Conservation (phyloP, 768 basidiomycete species). For the Lentinula detonsa region DNA sequence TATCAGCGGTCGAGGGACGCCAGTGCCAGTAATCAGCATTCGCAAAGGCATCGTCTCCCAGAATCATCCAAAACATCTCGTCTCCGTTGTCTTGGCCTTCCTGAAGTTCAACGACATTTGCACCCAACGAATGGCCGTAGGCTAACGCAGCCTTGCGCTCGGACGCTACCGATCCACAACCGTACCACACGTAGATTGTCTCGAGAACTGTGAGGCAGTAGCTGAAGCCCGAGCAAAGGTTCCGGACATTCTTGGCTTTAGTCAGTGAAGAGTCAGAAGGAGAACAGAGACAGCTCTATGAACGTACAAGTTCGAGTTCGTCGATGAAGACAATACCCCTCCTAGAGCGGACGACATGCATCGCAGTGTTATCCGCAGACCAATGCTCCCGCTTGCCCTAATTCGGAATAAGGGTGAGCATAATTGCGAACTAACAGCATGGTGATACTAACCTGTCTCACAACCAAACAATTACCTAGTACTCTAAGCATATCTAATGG, state of each 20-base stretch:
- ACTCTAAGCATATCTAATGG: slow-evolving; percentile 53
- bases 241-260: slow-evolving; percentile 43
- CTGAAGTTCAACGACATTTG: slow-evolving; percentile 44
- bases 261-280: background rate
- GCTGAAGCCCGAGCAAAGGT: slow-evolving; percentile 81
- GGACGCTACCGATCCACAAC: slow-evolving; percentile 52
- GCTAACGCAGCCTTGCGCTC: slow-evolving; percentile 59
- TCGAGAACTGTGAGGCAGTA: slow-evolving; percentile 71
- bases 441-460: slow-evolving; percentile 55
- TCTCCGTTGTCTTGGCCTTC: slow-evolving; percentile 65
- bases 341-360: slow-evolving; percentile 63
- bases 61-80: slow-evolving; percentile 83
- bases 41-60: slow-evolving; percentile 72
- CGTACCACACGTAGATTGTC: slow-evolving; percentile 77
- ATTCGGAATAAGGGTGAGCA: background rate
- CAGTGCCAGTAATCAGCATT: slow-evolving; percentile 82
- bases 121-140: slow-evolving; percentile 49
- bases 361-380: slow-evolving; percentile 74
- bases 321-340: slow-evolving; percentile 55
- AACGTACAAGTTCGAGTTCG: slow-evolving; percentile 54
- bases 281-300: slow-evolving; percentile 23
- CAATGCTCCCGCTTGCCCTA: slow-evolving; percentile 72
- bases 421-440: background rate
- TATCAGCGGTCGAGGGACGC: slow-evolving; percentile 35
- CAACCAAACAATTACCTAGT: slow-evolving; percentile 67